Base-by-base conservation (phyloP, 768 basidiomycete species). In the Wakefieldia striispora region DNA sequence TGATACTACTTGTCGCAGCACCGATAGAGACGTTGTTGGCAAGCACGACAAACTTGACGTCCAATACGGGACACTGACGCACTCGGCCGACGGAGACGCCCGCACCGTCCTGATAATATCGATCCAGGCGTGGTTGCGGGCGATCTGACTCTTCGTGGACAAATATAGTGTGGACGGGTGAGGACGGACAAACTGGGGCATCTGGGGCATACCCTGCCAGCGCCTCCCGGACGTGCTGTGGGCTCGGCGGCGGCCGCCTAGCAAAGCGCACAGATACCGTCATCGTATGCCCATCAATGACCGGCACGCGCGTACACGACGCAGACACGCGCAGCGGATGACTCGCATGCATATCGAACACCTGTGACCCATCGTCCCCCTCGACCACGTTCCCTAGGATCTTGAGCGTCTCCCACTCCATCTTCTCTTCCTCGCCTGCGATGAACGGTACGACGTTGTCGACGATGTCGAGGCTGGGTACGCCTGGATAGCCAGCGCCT, bases 391-490 rank as follows among this genome's bases (percentile, higher is more conserved):
- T 92, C 20, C 97, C 95, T 19, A 99, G 83, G 61, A 99, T 99
- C 75, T 98, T 99, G 60, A 89, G 80, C 6, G 91, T 87, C 73
- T 99, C 97, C 97, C 97, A 99, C 67, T 99, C 95, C 56, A 98
- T 93, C 68, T 98, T 99, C 65, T 98, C 97, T 61, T 93, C 90
- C 64, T 97, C 95, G 42, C 95, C 92, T 16, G 80, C 70, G 67
- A 99, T 98, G 70, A 90, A 85, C 5, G 97, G 97, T 2, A 99
- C 86, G 65, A 99, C 77, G 73, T 98, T 98, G 73, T 98, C 97
- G 56, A 97, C 60, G 67, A 97, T 91, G 70, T 98, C 97, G 49
- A 99, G 76, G 37, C 79, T 77, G 12, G 92, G 70, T 1, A 98
- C 84, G 44, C 95, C 97, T 1, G 97, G 97, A 72, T 98, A 99